Evolutionary conservation across 768 basidiomycete genomes (phyloP).

Genomic region (Ramaria sp.): DNA sequence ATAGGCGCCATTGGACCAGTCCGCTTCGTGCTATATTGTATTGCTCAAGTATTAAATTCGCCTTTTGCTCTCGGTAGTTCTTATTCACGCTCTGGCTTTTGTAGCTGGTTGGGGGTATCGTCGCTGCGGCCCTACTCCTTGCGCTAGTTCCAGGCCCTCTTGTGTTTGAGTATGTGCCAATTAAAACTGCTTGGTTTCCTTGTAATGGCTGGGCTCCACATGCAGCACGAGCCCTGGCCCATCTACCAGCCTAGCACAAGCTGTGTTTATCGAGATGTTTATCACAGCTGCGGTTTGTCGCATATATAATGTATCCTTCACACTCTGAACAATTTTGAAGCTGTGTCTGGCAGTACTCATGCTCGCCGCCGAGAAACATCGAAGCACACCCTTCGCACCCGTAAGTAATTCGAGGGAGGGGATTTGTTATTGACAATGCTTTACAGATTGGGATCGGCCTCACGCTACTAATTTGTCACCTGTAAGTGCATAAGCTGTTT

Average conservation of each 20-base stretch:
- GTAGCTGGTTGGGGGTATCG: constrained; percentile 42
- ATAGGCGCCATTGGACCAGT: constrained; percentile 42
- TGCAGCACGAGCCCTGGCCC: constrained; percentile 35
- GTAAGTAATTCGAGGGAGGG: constrained; percentile 21
- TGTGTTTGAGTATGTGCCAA: constrained; percentile 36
- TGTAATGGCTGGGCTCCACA: background rate
- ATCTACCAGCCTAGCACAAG: constrained; percentile 42
- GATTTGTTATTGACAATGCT: background rate
- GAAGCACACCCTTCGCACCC: constrained; percentile 56
- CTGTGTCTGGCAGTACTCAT: constrained; percentile 47
- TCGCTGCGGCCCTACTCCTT: constrained; percentile 43
- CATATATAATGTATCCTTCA: background rate
- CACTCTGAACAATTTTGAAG: background rate
- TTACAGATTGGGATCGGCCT: constrained; percentile 51
- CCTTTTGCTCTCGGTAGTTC: background rate
- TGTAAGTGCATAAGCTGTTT: constrained; percentile 27
- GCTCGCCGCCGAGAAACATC: constrained; percentile 63
- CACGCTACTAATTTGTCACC: constrained; percentile 49
- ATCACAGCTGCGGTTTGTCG: constrained; percentile 44
- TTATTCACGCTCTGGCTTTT: background rate
- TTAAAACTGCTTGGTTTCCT: background rate
- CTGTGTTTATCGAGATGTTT: constrained; percentile 64
- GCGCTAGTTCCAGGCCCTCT: constrained; percentile 45
- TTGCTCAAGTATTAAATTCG: constrained; percentile 33
- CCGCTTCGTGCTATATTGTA: constrained; percentile 45